These are phyloP conservation scores for Mycena polygramma DNA, from an alignment of 768 basidiomycete species.

Conservation along the genomic window DNA sequence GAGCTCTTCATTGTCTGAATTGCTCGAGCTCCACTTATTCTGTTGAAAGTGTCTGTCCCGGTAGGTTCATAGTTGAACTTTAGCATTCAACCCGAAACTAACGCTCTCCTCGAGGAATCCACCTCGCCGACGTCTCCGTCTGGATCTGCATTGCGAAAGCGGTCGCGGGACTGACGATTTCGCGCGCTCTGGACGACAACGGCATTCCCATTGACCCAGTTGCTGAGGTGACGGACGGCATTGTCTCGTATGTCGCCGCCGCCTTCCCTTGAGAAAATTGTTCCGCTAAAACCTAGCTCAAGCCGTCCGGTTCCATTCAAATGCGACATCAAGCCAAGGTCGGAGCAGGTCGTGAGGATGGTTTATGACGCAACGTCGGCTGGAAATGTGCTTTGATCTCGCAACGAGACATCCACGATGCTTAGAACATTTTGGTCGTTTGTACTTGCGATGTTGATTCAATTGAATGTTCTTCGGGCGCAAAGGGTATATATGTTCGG, in stretches of 20 bases:
- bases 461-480: too few relatives aligned
- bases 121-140: conserved; percentile 39
- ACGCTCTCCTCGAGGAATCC: conserved; percentile 3
- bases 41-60: conserved; percentile 18
- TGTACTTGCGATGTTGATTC: too few relatives aligned
- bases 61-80: not conserved
- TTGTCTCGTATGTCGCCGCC: conserved; percentile 29
- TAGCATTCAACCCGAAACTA: not conserved
- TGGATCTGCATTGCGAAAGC: conserved; percentile 39
- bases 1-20: not conserved
- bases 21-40: not conserved
- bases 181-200: conserved; percentile 37
- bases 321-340: conserved; percentile 36
- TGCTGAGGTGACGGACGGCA: conserved; percentile 35
- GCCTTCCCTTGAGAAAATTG: not conserved
- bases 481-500: too few relatives aligned
- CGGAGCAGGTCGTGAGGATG: conserved; percentile 21
- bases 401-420: too few relatives aligned
- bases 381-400: not conserved
- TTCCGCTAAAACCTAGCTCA: too few relatives aligned
- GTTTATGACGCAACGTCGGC: conserved; percentile 25
- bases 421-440: too few relatives aligned
- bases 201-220: conserved; percentile 39
- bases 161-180: conserved; percentile 40
- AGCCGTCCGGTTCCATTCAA: conserved; percentile 36